Evolutionary conservation across 345 rosid species (phyloP).

Genomic region (Euphorbia pulcherrima): DNA sequence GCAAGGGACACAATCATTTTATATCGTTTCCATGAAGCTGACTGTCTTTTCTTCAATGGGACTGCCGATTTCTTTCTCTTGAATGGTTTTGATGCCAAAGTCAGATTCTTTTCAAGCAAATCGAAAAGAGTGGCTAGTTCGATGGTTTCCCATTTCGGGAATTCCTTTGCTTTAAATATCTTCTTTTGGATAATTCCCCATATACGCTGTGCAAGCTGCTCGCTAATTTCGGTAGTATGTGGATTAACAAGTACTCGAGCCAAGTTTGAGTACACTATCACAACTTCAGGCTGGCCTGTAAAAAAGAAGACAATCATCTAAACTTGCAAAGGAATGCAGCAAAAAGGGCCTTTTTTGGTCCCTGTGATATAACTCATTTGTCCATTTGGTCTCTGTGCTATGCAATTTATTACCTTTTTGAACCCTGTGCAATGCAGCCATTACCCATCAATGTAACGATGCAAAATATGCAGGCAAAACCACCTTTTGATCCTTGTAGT

Average conservation of each 20-base stretch:
- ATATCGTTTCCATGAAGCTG: constrained; percentile 64
- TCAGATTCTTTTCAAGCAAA: constrained; percentile 68
- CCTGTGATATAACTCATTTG: too few relatives aligned
- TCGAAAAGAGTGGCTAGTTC: constrained; percentile 51
- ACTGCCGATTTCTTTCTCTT: constrained; percentile 67
- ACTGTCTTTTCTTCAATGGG: constrained; percentile 67
- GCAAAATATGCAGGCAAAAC: too few relatives aligned
- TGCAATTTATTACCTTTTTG: too few relatives aligned
- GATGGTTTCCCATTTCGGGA: constrained; percentile 55
- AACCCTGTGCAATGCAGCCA: too few relatives aligned
- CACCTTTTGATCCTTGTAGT: too few relatives aligned
- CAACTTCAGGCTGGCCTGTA: constrained; percentile 72
- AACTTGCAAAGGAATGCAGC: too few relatives aligned
- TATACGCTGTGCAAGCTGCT: constrained; percentile 83
- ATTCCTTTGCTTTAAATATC: constrained; percentile 73
- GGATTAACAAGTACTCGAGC: constrained; percentile 77
- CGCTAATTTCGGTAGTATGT: constrained; percentile 69
- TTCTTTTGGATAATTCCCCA: constrained; percentile 92
- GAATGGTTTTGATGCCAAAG: constrained; percentile 84
- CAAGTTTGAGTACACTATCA: constrained; percentile 73
- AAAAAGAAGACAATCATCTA: too few relatives aligned
- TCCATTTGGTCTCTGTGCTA: too few relatives aligned
- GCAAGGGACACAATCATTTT: constrained; percentile 66
- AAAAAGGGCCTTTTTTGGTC: too few relatives aligned
- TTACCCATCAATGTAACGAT: too few relatives aligned